These are phyloP conservation scores for Russula foetens DNA, from an alignment of 768 basidiomycete genomes.

Conservation along the genomic window DNA sequence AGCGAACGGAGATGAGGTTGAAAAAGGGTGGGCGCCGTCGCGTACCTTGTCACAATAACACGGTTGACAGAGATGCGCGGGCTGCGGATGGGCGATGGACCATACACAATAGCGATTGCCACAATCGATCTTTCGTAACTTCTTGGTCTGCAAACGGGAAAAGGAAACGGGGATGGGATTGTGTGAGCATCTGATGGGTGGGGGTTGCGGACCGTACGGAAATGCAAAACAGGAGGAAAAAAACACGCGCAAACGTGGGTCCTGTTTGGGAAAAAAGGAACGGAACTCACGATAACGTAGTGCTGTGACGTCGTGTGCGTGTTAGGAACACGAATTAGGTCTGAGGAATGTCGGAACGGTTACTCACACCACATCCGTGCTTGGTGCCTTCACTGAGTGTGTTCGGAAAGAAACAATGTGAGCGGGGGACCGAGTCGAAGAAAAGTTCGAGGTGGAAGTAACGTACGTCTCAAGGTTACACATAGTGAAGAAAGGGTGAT, in stretches of 20 bases:
- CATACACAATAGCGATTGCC: constrained; percentile 34
- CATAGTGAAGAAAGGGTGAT: constrained; percentile 22
- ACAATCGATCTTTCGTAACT: constrained; percentile 50
- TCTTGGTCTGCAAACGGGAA: constrained; percentile 35
- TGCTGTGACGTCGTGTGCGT: constrained; percentile 37
- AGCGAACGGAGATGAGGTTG: constrained; percentile 1
- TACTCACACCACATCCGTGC: constrained; percentile 56
- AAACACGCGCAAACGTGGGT: constrained; percentile 6
- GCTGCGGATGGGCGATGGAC: constrained; percentile 33
- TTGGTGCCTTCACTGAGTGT: constrained; percentile 59
- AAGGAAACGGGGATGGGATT: not conserved
- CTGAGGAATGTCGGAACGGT: constrained; percentile 12
- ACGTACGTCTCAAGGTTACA: constrained; percentile 35
- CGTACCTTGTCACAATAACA: constrained; percentile 40
- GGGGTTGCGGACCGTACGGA: constrained; percentile 6
- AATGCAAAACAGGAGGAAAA: not conserved
- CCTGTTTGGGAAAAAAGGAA: constrained; percentile 6
- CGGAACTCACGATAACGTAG: constrained; percentile 53
- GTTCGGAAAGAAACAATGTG: constrained; percentile 21
- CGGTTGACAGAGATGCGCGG: constrained; percentile 27
- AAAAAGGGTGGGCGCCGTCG: constrained; percentile 6
- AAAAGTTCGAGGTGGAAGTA: constrained; percentile 15
- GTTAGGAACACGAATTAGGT: constrained; percentile 23
- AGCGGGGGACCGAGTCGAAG: constrained; percentile 10
- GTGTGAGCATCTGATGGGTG: constrained; percentile 7